A percentile compares a stretch with the other conserved stretches of the same genome.
phyloP scores from a whole-genome alignment of 78 protist genomes.

The Pelomyxa schiedti region DNA sequence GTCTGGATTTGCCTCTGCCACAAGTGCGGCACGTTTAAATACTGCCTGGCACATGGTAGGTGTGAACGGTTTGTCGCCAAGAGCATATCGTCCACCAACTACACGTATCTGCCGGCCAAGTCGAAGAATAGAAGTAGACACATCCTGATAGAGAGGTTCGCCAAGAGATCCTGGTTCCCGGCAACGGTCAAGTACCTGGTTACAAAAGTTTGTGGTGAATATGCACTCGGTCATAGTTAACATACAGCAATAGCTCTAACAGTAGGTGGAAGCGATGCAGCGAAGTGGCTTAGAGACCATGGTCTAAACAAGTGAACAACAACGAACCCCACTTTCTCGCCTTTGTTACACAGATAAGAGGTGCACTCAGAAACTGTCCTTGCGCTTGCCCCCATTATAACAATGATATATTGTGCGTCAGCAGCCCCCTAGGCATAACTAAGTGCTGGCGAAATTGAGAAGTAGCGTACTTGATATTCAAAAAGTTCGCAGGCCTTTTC shows the following conservation, averaged over 20 bases:
- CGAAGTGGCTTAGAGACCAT: slow-evolving; percentile 19
- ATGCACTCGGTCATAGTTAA: slow-evolving; percentile 23
- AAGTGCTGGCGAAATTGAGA: too few relatives aligned
- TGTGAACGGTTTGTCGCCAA: slow-evolving; percentile 44
- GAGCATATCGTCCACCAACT: slow-evolving; percentile 54
- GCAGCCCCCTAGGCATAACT: not conserved
- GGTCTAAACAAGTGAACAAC: slow-evolving; percentile 54
- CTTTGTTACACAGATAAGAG: too few relatives aligned
- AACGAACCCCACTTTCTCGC: slow-evolving; percentile 37
- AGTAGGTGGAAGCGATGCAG: too few relatives aligned
- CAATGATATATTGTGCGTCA: slow-evolving; percentile 52
- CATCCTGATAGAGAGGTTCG: slow-evolving; percentile 62
- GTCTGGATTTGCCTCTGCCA: slow-evolving; percentile 32
- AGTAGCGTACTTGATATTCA: not conserved
- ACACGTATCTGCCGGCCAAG: not conserved
- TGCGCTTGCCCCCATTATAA: slow-evolving; percentile 50
- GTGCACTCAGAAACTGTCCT: slow-evolving; percentile 5
- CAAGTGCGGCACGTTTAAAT: slow-evolving; percentile 17
- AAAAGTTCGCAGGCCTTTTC: too few relatives aligned
- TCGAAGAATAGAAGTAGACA: not conserved
- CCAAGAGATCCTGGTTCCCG: slow-evolving; percentile 48
- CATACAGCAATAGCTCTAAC: too few relatives aligned
- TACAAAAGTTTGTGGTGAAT: too few relatives aligned
- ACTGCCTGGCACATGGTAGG: slow-evolving; percentile 37
- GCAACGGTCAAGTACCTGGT: slow-evolving; percentile 60